A percentile compares a stretch with the other conserved stretches of the same genome.
Evolutionary conservation across 1,284 basidiomycete species (phyloP).

Genomic region (Ganoderma sp.): DNA sequence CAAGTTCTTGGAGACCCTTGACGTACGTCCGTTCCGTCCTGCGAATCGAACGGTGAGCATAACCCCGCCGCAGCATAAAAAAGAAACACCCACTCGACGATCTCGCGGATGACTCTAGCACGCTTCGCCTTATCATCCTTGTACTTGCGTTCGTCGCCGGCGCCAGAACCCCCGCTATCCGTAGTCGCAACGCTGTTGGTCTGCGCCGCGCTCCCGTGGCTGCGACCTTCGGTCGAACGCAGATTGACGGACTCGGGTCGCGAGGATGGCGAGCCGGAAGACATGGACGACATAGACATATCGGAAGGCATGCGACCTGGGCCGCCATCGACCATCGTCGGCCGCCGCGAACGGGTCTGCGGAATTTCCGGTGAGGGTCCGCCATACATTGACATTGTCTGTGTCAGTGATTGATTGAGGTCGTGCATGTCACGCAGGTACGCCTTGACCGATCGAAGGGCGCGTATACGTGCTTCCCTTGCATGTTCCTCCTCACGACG

Average conservation of each 20-base stretch:
- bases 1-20: slow-evolving; percentile 88
- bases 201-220: slow-evolving; percentile 60
- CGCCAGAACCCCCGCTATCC: slow-evolving; percentile 65
- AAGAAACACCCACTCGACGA: slow-evolving; percentile 73
- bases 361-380: slow-evolving; percentile 42
- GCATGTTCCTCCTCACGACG: slow-evolving; percentile 73
- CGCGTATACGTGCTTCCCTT: slow-evolving; percentile 73
- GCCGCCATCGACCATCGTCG: slow-evolving; percentile 64
- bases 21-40: slow-evolving; percentile 97
- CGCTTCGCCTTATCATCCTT: slow-evolving; percentile 88
- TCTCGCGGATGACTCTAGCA: slow-evolving; percentile 81
- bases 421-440: slow-evolving; percentile 97
- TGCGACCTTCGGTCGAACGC: slow-evolving; percentile 65
- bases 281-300: slow-evolving; percentile 41
- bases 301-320: slow-evolving; percentile 54
- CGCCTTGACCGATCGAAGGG: slow-evolving; percentile 89
- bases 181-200: slow-evolving; percentile 77
- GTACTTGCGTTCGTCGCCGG: slow-evolving; percentile 76
- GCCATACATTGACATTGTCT: slow-evolving; percentile 54
- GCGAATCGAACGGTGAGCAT: slow-evolving; percentile 31
- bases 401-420: slow-evolving; percentile 66
- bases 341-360: slow-evolving; percentile 60
- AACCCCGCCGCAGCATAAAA: slow-evolving; percentile 14
- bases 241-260: slow-evolving; percentile 54
- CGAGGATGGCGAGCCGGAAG: slow-evolving; percentile 31